Percentiles rank a stretch among this genome's conserved stretches.
Evolutionary conservation across 2,329 filamentous ascomycete species (phyloP).

Genomic region (Neofusicoccum sp.): DNA sequence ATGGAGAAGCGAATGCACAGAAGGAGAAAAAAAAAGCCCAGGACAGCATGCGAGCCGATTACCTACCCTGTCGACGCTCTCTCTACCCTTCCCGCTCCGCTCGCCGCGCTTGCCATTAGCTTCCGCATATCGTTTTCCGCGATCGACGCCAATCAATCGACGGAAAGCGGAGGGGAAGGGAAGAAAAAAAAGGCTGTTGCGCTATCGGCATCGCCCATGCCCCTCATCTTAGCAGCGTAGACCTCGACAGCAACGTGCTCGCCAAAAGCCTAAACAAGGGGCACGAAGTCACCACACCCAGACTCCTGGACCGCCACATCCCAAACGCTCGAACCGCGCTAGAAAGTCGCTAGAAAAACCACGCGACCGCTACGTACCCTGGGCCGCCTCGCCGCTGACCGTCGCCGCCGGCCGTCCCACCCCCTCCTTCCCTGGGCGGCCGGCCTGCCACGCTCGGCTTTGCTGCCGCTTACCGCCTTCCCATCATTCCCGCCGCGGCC

Average conservation of each 20-base stretch:
- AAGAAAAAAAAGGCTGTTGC: background rate
- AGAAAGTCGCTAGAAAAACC: constrained; percentile 6
- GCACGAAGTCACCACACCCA: too few relatives aligned
- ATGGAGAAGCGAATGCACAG: too few relatives aligned
- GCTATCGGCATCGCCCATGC: constrained; percentile 1
- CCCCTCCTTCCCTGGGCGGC: background rate
- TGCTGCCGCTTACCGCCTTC: constrained; percentile 15
- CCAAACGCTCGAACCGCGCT: background rate
- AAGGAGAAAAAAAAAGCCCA: too few relatives aligned
- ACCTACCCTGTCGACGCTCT: constrained; percentile 1
- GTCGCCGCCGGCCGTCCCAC: too few relatives aligned
- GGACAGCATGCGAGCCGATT: too few relatives aligned
- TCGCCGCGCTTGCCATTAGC: background rate
- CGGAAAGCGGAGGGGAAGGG: background rate
- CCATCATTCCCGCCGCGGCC: background rate
- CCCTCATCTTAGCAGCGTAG: background rate
- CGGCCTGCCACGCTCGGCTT: constrained; percentile 10
- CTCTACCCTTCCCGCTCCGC: background rate
- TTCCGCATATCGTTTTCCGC: constrained; percentile 15
- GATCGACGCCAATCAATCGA: constrained; percentile 2
- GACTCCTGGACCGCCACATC: background rate
- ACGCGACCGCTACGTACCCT: background rate
- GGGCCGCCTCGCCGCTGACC: too few relatives aligned
- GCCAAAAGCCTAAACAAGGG: background rate
- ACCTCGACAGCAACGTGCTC: background rate